Base-by-base conservation (phyloP, 768 basidiomycete species). In the Xanthoconium stramineum region DNA sequence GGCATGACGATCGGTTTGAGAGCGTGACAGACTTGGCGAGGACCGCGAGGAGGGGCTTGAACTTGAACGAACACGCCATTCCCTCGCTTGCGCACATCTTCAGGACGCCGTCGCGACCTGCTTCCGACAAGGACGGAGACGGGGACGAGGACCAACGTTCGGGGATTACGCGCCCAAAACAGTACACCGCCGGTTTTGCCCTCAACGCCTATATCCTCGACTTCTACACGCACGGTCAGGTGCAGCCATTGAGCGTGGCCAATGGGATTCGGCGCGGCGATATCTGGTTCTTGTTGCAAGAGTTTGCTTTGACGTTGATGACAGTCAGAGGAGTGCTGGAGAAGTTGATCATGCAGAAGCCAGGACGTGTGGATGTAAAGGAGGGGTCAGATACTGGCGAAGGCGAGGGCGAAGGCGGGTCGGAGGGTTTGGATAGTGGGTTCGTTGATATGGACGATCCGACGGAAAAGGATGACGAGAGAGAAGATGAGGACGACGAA, bases 141-240 rank as follows among this genome's bases (percentile, higher is more conserved):
- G 17, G 49, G 10, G 11, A 46, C 2, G 47, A 32, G 24, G 30
- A 57, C 13, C 39, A 40, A 24, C 19, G 11, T 24, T 51, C 54
- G 1, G 39, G 44, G 5, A 28, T 36, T 6, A 46, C 37, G 29
- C 39, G 15, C 2, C 6, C 38, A 24, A 57, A 53, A 10, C 3
- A 6, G 0, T 24, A 50, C 5, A 5, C 15, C 7, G 30, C n/a
- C 15, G 10, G 37, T 6, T 69, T 70, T 43, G 71, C 70, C 10
- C 74, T 87, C 44, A 88, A 89, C 56, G 86, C 84, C 0, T 87
- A 87, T 61, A 66, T 89, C 15, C 71, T 81, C 44, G 88, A 90
- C 63, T 90, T 88, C 69, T 88, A 80, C 64, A 77, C 66, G 1
- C 88, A 89, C 55, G 88, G 87, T 0, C 84, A 85, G 63, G 70